Percentiles rank a stretch among this genome's conserved stretches.
phyloP scores from a whole-genome alignment of 306 rosid species.

The Malus asiatica region DNA sequence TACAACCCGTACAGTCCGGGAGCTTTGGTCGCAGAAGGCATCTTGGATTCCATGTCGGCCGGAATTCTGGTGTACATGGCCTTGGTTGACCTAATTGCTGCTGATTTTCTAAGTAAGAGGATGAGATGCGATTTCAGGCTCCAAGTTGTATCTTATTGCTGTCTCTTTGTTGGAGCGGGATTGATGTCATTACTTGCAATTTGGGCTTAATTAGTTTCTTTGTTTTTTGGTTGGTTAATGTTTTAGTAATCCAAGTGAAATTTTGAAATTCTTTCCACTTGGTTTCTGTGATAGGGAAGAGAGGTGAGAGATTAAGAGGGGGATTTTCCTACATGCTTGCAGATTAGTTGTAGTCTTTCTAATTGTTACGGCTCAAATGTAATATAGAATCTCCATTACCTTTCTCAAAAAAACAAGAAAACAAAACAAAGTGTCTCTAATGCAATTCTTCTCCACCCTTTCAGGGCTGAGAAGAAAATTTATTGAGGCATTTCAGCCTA shows the following conservation, averaged over 20 bases:
- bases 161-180: constrained; percentile 93
- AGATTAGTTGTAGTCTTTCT: background rate
- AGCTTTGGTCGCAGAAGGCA: constrained; percentile 69
- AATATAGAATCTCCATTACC: background rate
- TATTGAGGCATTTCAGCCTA: accelerated
- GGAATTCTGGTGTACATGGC: constrained; percentile 96
- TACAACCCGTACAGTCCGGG: constrained; percentile 64
- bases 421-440: background rate
- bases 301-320: background rate
- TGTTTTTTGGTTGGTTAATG: background rate
- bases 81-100: constrained; percentile 83
- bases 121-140: constrained; percentile 94
- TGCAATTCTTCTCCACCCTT: background rate
- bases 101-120: constrained; percentile 89
- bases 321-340: background rate
- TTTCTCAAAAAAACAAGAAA: background rate
- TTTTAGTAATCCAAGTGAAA: background rate
- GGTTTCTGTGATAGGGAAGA: background rate
- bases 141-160: constrained; percentile 65
- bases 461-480: too few species aligned
- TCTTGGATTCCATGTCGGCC: constrained; percentile 69
- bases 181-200: constrained; percentile 81
- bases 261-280: background rate
- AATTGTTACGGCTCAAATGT: background rate
- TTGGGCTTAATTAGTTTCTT: constrained; percentile 53